phyloP scores from a whole-genome alignment of 768 basidiomycete genomes.

The Russula sp. region DNA sequence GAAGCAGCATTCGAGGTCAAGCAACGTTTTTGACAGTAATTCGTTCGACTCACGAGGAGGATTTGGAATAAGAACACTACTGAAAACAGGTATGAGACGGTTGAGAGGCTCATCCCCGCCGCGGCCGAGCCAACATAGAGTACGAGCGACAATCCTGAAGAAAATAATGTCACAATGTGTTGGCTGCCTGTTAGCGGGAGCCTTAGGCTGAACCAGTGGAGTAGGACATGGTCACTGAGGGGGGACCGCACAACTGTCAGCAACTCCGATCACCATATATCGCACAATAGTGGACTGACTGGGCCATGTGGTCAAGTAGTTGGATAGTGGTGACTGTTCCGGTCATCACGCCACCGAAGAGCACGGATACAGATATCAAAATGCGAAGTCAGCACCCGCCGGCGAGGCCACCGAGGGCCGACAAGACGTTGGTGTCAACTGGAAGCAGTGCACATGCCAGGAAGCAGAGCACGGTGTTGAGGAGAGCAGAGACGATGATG shows the following conservation, averaged over 20 bases:
- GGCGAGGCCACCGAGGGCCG: conserved; percentile 16
- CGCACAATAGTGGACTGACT: not conserved
- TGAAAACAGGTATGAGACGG: conserved; percentile 23
- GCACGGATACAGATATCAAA: conserved; percentile 17
- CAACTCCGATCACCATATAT: not conserved
- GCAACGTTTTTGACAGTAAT: not conserved
- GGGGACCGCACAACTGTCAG: not conserved
- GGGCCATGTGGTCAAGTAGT: conserved; percentile 20
- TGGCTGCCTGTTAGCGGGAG: conserved; percentile 20
- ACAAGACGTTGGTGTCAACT: conserved; percentile 15
- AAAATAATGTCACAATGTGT: conserved; percentile 14
- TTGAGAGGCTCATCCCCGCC: conserved; percentile 23
- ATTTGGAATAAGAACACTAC: conserved; percentile 23
- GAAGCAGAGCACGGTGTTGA: conserved; percentile 19
- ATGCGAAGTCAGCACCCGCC: conserved; percentile 23
- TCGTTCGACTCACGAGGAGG: conserved; percentile 14
- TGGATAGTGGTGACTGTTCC: conserved; percentile 18
- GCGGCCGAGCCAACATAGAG: conserved; percentile 23
- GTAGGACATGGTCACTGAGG: conserved; percentile 20
- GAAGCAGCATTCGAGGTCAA: not conserved
- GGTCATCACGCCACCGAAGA: conserved; percentile 22
- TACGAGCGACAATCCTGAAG: conserved; percentile 18
- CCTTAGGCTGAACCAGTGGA: conserved; percentile 19
- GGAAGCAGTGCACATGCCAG: conserved; percentile 19
- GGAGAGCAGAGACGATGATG: conserved; percentile 17